phyloP scores from a whole-genome alignment of 257 asterid genomes.

The Forsythia viridissima region DNA sequence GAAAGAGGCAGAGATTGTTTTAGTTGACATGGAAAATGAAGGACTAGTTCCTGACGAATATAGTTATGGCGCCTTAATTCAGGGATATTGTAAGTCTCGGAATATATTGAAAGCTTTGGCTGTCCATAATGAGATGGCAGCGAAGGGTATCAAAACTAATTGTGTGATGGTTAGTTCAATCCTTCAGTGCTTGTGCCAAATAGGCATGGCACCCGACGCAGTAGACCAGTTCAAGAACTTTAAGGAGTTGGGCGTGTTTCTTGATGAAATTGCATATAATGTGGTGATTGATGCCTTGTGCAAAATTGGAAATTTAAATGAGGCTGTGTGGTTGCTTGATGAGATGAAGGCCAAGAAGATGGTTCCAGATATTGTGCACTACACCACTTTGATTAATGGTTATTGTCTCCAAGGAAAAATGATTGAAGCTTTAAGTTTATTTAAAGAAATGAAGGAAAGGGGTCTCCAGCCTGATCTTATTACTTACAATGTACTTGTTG shows the following conservation, averaged over 20 bases:
- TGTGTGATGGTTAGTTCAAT: slow-evolving; percentile 57
- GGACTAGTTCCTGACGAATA: slow-evolving; percentile 46
- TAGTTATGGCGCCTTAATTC: slow-evolving; percentile 55
- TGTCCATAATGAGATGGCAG: slow-evolving; percentile 54
- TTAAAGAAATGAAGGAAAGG: slow-evolving; percentile 54
- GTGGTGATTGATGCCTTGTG: slow-evolving; percentile 70
- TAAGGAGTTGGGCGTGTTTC: slow-evolving; percentile 54
- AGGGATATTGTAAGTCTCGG: slow-evolving; percentile 62
- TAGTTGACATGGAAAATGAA: slow-evolving; percentile 55
- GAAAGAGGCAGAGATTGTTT: slow-evolving; percentile 51
- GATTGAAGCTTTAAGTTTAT: slow-evolving; percentile 49
- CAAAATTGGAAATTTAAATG: slow-evolving; percentile 62
- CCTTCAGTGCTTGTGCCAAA: slow-evolving; percentile 74
- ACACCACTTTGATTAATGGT: slow-evolving; percentile 77
- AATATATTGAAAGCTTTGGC: slow-evolving; percentile 51
- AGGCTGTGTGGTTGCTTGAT: slow-evolving; percentile 53
- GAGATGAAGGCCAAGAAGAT: slow-evolving; percentile 71
- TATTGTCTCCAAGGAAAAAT: slow-evolving; percentile 55
- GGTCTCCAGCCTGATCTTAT: slow-evolving; percentile 67
- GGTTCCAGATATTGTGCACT: slow-evolving; percentile 64
- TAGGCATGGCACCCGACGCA: slow-evolving; percentile 52
- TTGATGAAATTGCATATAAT: slow-evolving; percentile 66
- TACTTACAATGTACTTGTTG: slow-evolving; percentile 63
- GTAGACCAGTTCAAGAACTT: slow-evolving; percentile 45
- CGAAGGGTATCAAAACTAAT: slow-evolving; percentile 60